Evolutionary conservation across 257 asterid genomes (phyloP).

Genomic region (Ehretia macrophylla): DNA sequence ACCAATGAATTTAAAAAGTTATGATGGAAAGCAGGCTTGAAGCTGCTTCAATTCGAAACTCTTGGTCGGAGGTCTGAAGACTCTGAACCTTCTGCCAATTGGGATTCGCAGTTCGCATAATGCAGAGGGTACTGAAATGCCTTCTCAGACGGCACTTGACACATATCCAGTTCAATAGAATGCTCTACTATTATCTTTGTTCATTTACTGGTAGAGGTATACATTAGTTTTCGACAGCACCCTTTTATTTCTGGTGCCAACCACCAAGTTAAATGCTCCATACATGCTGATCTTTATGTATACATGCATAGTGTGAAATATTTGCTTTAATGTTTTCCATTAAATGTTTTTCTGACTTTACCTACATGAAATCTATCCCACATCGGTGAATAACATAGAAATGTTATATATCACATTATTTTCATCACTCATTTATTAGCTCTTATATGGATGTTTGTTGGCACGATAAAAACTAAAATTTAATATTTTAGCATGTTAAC

Average conservation of each 20-base stretch:
- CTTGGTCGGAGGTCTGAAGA: too few species aligned
- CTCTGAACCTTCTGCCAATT: neutral
- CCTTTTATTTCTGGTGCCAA: too few species aligned
- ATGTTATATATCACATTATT: too few species aligned
- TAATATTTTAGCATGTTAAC: too few species aligned
- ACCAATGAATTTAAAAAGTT: constrained; percentile 23
- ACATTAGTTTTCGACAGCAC: neutral
- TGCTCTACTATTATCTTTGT: neutral
- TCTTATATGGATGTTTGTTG: too few species aligned
- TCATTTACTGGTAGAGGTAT: neutral
- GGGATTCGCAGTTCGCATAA: neutral
- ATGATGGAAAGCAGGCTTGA: neutral
- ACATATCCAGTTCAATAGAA: neutral
- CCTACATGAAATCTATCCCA: too few species aligned
- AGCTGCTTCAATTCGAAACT: neutral
- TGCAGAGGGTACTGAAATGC: neutral
- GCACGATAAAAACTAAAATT: too few species aligned
- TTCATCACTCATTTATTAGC: too few species aligned
- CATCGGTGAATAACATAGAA: too few species aligned
- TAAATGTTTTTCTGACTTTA: too few species aligned
- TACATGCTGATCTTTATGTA: neutral
- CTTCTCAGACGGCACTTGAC: neutral
- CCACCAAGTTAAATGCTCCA: too few species aligned
- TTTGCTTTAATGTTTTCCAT: neutral
- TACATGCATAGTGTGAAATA: neutral